Conservation (phyloP, 2,329 filamentous ascomycete species). For the Exophiala xenobiotica region DNA sequence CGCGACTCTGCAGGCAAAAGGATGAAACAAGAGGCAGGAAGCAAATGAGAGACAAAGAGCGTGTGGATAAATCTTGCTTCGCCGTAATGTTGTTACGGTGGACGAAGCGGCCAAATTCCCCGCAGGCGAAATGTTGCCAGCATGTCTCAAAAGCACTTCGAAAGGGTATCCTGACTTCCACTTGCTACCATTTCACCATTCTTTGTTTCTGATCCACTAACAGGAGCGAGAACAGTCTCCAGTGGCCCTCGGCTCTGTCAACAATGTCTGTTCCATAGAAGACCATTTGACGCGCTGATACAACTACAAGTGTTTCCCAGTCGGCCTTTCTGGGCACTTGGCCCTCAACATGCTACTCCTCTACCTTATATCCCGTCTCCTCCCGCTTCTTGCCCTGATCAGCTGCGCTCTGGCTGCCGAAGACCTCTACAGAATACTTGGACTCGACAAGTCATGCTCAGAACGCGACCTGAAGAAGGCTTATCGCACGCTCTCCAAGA, state of each 20-base stretch:
- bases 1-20: background rate
- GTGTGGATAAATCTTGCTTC: background rate
- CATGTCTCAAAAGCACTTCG: slow-evolving; percentile 4
- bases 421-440: slow-evolving; percentile 68
- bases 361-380: slow-evolving; percentile 18
- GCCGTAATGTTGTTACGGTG: slow-evolving; percentile 4
- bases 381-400: slow-evolving; percentile 23
- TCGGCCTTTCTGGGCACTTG: slow-evolving; percentile 1
- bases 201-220: slow-evolving; percentile 1
- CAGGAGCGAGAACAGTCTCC: background rate
- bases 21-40: background rate
- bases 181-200: background rate
- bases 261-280: slow-evolving; percentile 1
- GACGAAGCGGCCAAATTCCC: slow-evolving; percentile 21
- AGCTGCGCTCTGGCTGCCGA: slow-evolving; percentile 32
- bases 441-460: slow-evolving; percentile 72
- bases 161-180: background rate
- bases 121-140: slow-evolving; percentile 14
- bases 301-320: background rate
- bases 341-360: slow-evolving; percentile 25
- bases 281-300: background rate
- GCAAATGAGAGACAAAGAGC: background rate
- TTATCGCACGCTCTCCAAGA: slow-evolving; percentile 89
- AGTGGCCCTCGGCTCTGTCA: background rate
- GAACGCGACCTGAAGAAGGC: slow-evolving; percentile 91